phyloP scores from a whole-genome alignment of 164 flowering plant species.

The Brasenia schreberi region DNA sequence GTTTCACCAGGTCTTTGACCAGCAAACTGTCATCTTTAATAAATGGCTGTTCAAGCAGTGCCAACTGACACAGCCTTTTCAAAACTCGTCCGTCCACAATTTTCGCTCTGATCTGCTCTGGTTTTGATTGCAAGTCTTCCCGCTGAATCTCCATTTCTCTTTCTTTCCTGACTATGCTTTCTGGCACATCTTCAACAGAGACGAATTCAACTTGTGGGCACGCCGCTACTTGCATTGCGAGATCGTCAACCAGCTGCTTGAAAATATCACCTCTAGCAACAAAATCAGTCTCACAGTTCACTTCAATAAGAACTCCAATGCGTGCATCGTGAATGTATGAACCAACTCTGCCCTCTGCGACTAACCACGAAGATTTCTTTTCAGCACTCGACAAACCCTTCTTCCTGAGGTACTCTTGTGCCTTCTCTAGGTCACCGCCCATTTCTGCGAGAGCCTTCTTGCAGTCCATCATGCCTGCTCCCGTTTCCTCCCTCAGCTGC shows the following conservation, averaged over 20 bases:
- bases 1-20: constrained; percentile 90
- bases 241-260: constrained; percentile 86
- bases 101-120: constrained; percentile 84
- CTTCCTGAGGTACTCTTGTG: constrained; percentile 89
- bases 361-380: constrained; percentile 85
- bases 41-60: constrained; percentile 83
- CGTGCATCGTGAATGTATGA: constrained; percentile 90
- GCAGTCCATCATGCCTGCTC: constrained; percentile 99
- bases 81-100: constrained; percentile 86
- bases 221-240: constrained; percentile 97
- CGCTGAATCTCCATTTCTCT: constrained; percentile 91
- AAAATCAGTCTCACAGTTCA: constrained; percentile 96
- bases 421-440: constrained; percentile 87
- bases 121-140: constrained; percentile 80
- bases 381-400: constrained; percentile 92
- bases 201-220: constrained; percentile 75
- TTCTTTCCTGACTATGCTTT: constrained; percentile 41
- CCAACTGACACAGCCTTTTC: constrained; percentile 92
- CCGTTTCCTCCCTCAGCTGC: constrained; percentile 88
- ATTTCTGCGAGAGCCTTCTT: constrained; percentile 93
- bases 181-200: constrained; percentile 73
- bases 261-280: constrained; percentile 82
- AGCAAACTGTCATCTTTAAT: constrained; percentile 65
- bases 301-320: constrained; percentile 90
- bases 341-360: constrained; percentile 95